These are phyloP conservation scores for Beauveria medogensis DNA, from an alignment of 2,329 filamentous ascomycete genomes.

Conservation along the genomic window DNA sequence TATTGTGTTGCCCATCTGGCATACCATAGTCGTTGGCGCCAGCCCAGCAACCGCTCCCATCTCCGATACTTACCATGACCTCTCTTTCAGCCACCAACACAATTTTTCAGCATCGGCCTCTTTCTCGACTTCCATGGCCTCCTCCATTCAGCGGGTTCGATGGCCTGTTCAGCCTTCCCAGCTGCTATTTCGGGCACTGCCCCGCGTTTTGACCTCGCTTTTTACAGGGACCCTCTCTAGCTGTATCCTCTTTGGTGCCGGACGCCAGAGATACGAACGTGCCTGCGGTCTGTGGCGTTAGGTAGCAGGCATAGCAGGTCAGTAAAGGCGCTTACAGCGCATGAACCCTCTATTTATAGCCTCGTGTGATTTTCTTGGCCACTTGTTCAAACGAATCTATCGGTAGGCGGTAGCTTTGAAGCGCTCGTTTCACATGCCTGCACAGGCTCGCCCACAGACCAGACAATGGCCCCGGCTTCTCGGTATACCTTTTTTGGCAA, in stretches of 20 bases:
- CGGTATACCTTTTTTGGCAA: not conserved
- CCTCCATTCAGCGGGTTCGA: not conserved
- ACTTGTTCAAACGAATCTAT: not conserved
- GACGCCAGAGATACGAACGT: not conserved
- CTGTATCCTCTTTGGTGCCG: no score
- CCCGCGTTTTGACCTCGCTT: not conserved
- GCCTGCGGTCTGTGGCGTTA: not conserved
- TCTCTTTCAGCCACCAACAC: not conserved
- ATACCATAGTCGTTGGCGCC: not conserved
- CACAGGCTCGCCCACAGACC: not conserved
- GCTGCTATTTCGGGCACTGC: slow-evolving; percentile 6
- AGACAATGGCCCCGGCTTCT: not conserved
- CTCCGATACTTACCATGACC: not conserved
- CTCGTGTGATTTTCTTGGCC: not conserved
- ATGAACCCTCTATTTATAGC: slow-evolving; percentile 3
- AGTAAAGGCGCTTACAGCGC: not conserved
- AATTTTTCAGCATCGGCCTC: not conserved
- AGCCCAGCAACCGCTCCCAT: not conserved
- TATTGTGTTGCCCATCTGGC: not conserved
- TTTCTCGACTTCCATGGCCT: not conserved
- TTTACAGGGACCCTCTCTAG: not conserved
- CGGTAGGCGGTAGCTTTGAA: not conserved
- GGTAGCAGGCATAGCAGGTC: not conserved
- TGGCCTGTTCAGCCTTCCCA: not conserved
- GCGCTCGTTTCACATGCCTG: not conserved